Conservation (phyloP, 192 early-diverging fungal species). For the Coemansia sp. region DNA sequence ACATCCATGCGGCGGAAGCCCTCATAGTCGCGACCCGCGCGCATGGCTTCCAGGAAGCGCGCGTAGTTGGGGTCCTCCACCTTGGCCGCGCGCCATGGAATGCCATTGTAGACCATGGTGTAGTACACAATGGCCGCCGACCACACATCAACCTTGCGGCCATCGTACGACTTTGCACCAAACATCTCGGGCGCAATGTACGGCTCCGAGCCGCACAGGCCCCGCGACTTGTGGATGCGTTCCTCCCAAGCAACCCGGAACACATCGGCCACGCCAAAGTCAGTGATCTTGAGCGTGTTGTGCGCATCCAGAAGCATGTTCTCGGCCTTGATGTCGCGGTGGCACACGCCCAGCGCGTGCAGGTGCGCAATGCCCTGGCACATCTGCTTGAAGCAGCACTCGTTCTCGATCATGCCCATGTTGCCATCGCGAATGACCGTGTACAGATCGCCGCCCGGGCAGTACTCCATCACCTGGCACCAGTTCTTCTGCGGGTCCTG, state of each 20-base stretch:
- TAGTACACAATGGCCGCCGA: slow-evolving; percentile 90
- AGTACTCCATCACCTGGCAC: slow-evolving; percentile 84
- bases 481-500: slow-evolving; percentile 80
- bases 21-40: slow-evolving; percentile 65
- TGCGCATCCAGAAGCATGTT: slow-evolving; percentile 79
- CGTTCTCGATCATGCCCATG: slow-evolving; percentile 72
- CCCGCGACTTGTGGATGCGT: slow-evolving; percentile 68
- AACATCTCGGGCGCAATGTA: slow-evolving; percentile 96
- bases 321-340: slow-evolving; percentile 79
- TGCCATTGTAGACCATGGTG: slow-evolving; percentile 64
- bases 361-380: slow-evolving; percentile 83
- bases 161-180: slow-evolving; percentile 74
- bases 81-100: slow-evolving; percentile 58
- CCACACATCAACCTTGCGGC: slow-evolving; percentile 88
- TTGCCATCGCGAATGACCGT: slow-evolving; percentile 64
- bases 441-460: slow-evolving; percentile 89
- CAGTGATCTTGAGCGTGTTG: slow-evolving; percentile 90
- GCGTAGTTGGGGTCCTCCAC: slow-evolving; percentile 60
- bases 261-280: slow-evolving; percentile 96
- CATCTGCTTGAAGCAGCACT: slow-evolving; percentile 94
- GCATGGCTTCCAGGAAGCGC: slow-evolving; percentile 54
- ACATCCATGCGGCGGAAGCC: slow-evolving; percentile 66
- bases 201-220: slow-evolving; percentile 90
- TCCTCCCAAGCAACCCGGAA: slow-evolving; percentile 86
- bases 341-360: slow-evolving; percentile 93